Percentiles rank a stretch among this genome's conserved stretches.
These are phyloP conservation scores for Bipolaris sorokiniana DNA, from an alignment of 2,329 filamentous ascomycete genomes.

Conservation along the genomic window DNA sequence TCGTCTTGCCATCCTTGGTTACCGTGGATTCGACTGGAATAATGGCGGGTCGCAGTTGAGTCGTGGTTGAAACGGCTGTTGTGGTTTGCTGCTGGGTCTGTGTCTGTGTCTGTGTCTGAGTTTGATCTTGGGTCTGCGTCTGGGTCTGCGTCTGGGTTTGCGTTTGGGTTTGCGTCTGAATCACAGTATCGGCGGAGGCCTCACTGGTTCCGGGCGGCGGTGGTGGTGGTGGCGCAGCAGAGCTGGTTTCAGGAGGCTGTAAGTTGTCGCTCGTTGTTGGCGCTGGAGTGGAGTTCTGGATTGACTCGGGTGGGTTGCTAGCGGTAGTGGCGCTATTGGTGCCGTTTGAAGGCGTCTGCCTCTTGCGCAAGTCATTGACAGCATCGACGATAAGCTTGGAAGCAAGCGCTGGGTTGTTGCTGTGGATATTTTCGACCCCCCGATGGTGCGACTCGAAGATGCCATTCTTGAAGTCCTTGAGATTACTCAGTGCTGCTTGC, in stretches of 20 bases:
- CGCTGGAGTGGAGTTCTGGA: constrained; percentile 5
- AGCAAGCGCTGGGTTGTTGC: constrained; percentile 66
- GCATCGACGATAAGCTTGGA: constrained; percentile 69
- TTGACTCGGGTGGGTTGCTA: not conserved
- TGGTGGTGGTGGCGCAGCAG: not conserved
- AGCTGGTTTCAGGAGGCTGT: constrained; percentile 10
- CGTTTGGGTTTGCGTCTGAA: constrained; percentile 6
- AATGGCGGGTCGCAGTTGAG: constrained; percentile 37
- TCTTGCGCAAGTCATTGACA: constrained; percentile 56
- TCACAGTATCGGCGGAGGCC: not conserved
- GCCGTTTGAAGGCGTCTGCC: constrained; percentile 46
- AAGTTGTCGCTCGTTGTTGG: constrained; percentile 14
- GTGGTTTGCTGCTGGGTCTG: constrained; percentile 10
- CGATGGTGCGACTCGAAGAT: constrained; percentile 69
- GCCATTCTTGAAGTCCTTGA: constrained; percentile 70
- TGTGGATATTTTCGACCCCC: constrained; percentile 68
- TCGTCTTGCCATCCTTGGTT: constrained; percentile 46
- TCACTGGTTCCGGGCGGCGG: not conserved
- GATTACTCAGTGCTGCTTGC: constrained; percentile 69
- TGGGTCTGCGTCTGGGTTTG: constrained; percentile 6
- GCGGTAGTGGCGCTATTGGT: constrained; percentile 23
- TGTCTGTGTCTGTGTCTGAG: not conserved
- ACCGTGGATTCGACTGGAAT: constrained; percentile 49
- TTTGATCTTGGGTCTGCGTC: not conserved
- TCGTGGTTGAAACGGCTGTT: constrained; percentile 7